phyloP scores from a whole-genome alignment of 345 rosid species.

The Excoecaria cochinchinensis region DNA sequence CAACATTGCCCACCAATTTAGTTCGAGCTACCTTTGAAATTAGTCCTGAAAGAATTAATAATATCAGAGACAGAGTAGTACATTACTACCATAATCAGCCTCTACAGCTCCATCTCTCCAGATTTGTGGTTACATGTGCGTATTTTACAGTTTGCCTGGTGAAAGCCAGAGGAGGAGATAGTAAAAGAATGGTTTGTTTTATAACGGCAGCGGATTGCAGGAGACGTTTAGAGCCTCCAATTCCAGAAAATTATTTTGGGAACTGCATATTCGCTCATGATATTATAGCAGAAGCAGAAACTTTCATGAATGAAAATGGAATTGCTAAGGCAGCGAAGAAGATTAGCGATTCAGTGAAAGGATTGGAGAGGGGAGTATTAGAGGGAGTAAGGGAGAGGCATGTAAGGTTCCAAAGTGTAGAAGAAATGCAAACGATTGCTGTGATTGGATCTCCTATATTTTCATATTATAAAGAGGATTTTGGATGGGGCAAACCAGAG shows the following conservation, averaged over 20 bases:
- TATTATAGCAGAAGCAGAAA: neutral
- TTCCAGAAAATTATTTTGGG: slow-evolving; percentile 18
- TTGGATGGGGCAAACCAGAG: slow-evolving; percentile 25
- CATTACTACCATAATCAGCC: neutral
- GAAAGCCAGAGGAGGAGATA: slow-evolving; percentile 11
- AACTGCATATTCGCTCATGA: slow-evolving; percentile 2
- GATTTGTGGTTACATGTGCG: slow-evolving; percentile 12
- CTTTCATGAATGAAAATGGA: slow-evolving; percentile 10
- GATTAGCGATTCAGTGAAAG: neutral
- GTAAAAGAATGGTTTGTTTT: neutral
- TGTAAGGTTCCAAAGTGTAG: neutral
- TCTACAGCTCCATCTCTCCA: slow-evolving; percentile 5
- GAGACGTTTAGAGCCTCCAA: slow-evolving; percentile 21
- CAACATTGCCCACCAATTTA: neutral
- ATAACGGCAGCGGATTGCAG: slow-evolving; percentile 12
- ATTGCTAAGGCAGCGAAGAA: slow-evolving; percentile 1
- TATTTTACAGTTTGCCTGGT: slow-evolving; percentile 6
- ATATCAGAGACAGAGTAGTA: neutral
- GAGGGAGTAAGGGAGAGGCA: slow-evolving; percentile 5
- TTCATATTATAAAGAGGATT: slow-evolving; percentile 10
- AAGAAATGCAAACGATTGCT: neutral
- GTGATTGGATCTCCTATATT: slow-evolving; percentile 16
- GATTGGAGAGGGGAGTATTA: neutral
- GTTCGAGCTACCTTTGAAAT: slow-evolving; percentile 13
- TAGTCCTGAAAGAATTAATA: neutral